Conservation (phyloP, 768 basidiomycete species). For the Macrolepiota albuminosa region DNA sequence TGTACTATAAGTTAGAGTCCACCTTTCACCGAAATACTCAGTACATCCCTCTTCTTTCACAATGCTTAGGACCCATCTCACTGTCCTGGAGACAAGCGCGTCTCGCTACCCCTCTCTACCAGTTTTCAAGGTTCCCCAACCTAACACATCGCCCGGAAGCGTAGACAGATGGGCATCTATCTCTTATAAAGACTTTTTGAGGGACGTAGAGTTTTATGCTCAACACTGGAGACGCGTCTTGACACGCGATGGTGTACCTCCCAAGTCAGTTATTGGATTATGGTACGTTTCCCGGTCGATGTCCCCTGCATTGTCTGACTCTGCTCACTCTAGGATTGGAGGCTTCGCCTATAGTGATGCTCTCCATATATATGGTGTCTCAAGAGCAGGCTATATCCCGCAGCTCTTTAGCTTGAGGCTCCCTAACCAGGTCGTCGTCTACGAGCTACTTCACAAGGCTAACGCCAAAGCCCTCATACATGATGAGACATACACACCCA, state of each 20-base stretch:
- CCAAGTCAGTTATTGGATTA: slow-evolving; percentile 53
- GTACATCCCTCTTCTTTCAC: slow-evolving; percentile 4
- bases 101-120: slow-evolving; percentile 36
- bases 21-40: background rate
- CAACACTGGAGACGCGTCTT: slow-evolving; percentile 48
- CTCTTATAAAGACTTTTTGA: slow-evolving; percentile 38
- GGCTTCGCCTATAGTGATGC: slow-evolving; percentile 61
- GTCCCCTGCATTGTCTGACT: slow-evolving; percentile 4
- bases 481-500: slow-evolving; percentile 40
- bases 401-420: slow-evolving; percentile 61
- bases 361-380: slow-evolving; percentile 57
- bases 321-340: slow-evolving; percentile 42
- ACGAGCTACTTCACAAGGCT: slow-evolving; percentile 52
- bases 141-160: slow-evolving; percentile 23
- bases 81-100: slow-evolving; percentile 46
- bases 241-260: slow-evolving; percentile 31
- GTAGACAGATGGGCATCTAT: slow-evolving; percentile 21
- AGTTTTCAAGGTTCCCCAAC: slow-evolving; percentile 48
- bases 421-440: slow-evolving; percentile 53
- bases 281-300: slow-evolving; percentile 38
- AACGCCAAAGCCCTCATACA: slow-evolving; percentile 53
- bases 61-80: slow-evolving; percentile 44
- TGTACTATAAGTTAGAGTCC: slow-evolving; percentile 7
- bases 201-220: slow-evolving; percentile 53
- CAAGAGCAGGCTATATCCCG: slow-evolving; percentile 63